Conservation (phyloP, 768 basidiomycete genomes). For the Hygrocybe punicea region DNA sequence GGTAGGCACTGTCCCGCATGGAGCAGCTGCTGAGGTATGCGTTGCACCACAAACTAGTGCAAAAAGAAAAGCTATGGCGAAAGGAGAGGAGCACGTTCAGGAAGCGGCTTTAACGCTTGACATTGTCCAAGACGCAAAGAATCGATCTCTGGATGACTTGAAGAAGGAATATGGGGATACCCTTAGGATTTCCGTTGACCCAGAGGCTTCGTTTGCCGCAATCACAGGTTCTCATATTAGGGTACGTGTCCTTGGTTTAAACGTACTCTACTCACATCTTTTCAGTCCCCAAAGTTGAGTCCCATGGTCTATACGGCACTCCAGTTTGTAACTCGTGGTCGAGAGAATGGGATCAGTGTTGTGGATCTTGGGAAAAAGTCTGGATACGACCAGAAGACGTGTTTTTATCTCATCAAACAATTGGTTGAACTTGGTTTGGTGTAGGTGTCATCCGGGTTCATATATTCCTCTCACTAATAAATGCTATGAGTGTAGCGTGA, state of each 20-base stretch:
- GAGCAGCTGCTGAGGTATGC: constrained; percentile 62
- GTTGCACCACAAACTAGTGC: constrained; percentile 73
- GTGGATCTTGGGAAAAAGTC: constrained; percentile 74
- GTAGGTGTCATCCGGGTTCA: constrained; percentile 39
- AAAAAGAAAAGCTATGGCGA: constrained; percentile 59
- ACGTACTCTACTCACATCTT: constrained; percentile 8
- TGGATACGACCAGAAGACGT: constrained; percentile 85
- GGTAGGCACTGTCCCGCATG: constrained; percentile 67
- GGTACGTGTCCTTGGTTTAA: constrained; percentile 41
- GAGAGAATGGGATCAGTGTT: constrained; percentile 74
- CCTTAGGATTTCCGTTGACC: constrained; percentile 71
- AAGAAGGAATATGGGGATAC: constrained; percentile 54
- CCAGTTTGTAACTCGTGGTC: constrained; percentile 78
- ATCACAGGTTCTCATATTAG: constrained; percentile 83
- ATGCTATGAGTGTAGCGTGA: constrained; percentile 46
- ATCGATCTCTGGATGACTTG: constrained; percentile 55
- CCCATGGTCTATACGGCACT: constrained; percentile 83
- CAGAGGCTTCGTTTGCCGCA: constrained; percentile 69
- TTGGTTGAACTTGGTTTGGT: constrained; percentile 70
- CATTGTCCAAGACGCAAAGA: constrained; percentile 53
- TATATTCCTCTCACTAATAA: neutral
- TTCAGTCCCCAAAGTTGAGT: constrained; percentile 72
- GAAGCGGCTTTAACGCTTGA: constrained; percentile 46
- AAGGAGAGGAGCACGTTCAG: constrained; percentile 48
- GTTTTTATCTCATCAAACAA: constrained; percentile 80